These are phyloP conservation scores for Dryas octopetala DNA, from an alignment of 306 rosid genomes.

Conservation along the genomic window DNA sequence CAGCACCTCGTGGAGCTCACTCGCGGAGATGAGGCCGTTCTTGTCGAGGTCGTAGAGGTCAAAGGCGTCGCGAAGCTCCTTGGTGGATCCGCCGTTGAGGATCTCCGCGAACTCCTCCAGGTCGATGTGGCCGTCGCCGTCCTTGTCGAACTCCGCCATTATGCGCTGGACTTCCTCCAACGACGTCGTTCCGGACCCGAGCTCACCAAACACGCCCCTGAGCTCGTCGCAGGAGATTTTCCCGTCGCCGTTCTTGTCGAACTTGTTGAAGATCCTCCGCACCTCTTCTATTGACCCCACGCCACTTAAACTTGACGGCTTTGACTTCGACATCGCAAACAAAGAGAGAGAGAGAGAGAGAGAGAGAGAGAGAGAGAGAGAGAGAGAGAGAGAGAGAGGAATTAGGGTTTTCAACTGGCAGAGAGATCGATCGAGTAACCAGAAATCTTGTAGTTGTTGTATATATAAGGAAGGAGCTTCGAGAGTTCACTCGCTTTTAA, in stretches of 20 bases:
- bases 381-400: too few species aligned
- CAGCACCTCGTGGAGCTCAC: conserved; percentile 70
- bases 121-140: conserved; percentile 85
- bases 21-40: conserved; percentile 78
- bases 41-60: conserved; percentile 82
- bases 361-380: too few species aligned
- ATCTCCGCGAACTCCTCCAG: conserved; percentile 71
- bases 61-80: conserved; percentile 84
- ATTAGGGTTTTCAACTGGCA: too few species aligned
- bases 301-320: background rate
- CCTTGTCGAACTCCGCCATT: conserved; percentile 73
- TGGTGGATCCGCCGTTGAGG: conserved; percentile 36
- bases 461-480: too few species aligned
- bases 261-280: conserved; percentile 65
- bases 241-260: conserved; percentile 92
- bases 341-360: too few species aligned
- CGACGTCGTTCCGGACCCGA: conserved; percentile 54
- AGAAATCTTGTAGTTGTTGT: too few species aligned
- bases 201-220: conserved; percentile 47
- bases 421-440: too few species aligned
- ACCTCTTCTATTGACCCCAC: conserved; percentile 58
- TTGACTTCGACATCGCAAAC: too few species aligned
- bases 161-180: conserved; percentile 60
- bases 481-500: too few species aligned
- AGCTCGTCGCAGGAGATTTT: conserved; percentile 71